A percentile compares a stretch with the other conserved stretches of the same genome.
Conservation (phyloP, 306 rosid species). For the Fragaria ananassa region DNA sequence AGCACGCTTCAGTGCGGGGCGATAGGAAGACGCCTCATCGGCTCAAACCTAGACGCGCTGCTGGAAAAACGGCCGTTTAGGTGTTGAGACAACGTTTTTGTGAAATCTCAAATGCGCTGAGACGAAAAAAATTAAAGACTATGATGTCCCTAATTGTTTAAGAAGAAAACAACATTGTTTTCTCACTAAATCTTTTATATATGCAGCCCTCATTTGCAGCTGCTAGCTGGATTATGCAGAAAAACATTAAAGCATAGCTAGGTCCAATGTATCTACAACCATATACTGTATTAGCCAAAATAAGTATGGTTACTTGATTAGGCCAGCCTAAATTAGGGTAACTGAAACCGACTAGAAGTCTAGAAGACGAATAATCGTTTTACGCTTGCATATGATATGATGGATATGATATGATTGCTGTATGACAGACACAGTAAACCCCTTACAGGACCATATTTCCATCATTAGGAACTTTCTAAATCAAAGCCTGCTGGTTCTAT, state of each 20-base stretch:
- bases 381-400: not conserved
- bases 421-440: not conserved
- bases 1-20: too few relatives aligned
- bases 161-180: too few relatives aligned
- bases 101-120: too few relatives aligned
- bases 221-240: not conserved
- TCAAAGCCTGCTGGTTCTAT: slow-evolving; percentile 15
- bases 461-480: slow-evolving; percentile 24
- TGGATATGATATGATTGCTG: not conserved
- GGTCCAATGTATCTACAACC: not conserved
- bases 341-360: not conserved
- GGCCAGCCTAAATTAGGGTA: not conserved
- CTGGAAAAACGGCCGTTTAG: too few relatives aligned
- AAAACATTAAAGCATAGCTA: not conserved
- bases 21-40: too few relatives aligned
- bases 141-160: too few relatives aligned
- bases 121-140: too few relatives aligned
- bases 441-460: not conserved
- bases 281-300: not conserved
- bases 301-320: not conserved
- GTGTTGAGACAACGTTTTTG: too few relatives aligned
- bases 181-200: too few relatives aligned
- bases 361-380: not conserved
- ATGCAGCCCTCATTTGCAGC: too few relatives aligned
- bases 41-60: too few relatives aligned